A percentile compares a stretch with the other conserved stretches of the same genome.
Conservation (phyloP, 768 basidiomycete species). For the Tricholoma flavovirens region DNA sequence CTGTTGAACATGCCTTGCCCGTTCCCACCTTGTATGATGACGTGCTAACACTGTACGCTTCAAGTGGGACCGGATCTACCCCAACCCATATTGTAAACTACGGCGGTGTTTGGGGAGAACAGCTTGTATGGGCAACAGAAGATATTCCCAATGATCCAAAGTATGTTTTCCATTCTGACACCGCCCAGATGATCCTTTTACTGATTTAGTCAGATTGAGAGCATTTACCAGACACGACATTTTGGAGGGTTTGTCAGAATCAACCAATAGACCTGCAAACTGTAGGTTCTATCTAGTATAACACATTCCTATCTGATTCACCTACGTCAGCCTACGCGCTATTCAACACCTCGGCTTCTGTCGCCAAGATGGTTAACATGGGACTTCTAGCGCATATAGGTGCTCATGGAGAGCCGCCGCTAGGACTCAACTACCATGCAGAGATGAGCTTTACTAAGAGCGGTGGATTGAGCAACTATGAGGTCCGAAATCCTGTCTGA, state of each 20-base stretch:
- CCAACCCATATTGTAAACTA: conserved; percentile 77
- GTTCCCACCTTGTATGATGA: conserved; percentile 64
- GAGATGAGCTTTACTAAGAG: conserved; percentile 62
- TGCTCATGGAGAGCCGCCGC: conserved; percentile 67
- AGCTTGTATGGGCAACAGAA: conserved; percentile 59
- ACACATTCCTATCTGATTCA: conserved; percentile 4
- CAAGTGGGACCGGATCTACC: conserved; percentile 66
- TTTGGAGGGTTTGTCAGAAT: conserved; percentile 54
- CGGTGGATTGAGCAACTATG: conserved; percentile 67
- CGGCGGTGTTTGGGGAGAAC: conserved; percentile 66
- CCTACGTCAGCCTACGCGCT: conserved; percentile 46
- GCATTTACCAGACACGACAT: conserved; percentile 61
- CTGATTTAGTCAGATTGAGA: conserved; percentile 40
- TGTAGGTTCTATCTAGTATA: conserved; percentile 34
- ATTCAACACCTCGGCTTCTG: conserved; percentile 64
- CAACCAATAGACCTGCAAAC: conserved; percentile 50
- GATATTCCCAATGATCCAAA: conserved; percentile 67
- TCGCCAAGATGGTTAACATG: conserved; percentile 61
- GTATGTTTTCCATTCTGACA: conserved; percentile 28
- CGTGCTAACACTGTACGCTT: conserved; percentile 52
- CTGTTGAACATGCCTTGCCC: conserved; percentile 67
- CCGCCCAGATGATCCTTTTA: neutral
- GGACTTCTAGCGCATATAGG: conserved; percentile 64
- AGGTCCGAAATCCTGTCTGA: conserved; percentile 34
- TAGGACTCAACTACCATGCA: conserved; percentile 72